Percentiles rank a stretch among this genome's conserved stretches.
phyloP scores from a whole-genome alignment of 495 filamentous ascomycete genomes.

The Penicillium goetzii region DNA sequence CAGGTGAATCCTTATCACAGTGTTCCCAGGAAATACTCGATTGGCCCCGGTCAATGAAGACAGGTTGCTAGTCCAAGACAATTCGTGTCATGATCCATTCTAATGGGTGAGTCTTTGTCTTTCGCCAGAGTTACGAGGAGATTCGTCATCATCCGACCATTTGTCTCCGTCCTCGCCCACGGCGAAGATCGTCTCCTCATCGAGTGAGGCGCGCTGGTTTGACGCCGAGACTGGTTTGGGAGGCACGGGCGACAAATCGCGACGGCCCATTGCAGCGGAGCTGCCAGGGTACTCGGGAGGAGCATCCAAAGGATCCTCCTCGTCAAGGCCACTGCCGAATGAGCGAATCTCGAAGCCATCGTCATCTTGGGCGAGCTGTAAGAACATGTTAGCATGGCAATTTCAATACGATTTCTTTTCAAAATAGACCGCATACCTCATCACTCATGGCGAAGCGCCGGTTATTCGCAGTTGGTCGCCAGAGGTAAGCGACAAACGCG shows the following conservation, averaged over 20 bases:
- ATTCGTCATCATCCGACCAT: conserved; percentile 67
- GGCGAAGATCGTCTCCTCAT: conserved; percentile 93
- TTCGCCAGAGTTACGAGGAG: conserved; percentile 59
- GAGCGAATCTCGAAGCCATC: conserved; percentile 97
- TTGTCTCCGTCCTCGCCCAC: conserved; percentile 80
- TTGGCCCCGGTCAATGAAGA: not conserved
- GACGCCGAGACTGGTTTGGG: conserved; percentile 55
- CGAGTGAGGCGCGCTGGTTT: conserved; percentile 67
- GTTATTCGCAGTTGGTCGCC: conserved; percentile 96
- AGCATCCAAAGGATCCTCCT: conserved; percentile 55
- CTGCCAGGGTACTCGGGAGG: conserved; percentile 41
- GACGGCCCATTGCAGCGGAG: conserved; percentile 34
- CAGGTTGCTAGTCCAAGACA: not conserved
- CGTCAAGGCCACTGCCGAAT: conserved; percentile 81
- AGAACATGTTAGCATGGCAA: conserved; percentile 32
- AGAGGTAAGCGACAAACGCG: conserved; percentile 91
- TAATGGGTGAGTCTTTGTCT: conserved; percentile 62
- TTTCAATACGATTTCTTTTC: not conserved
- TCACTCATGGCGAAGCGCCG: conserved; percentile 98
- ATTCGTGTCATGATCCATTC: not conserved
- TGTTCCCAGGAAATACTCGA: conserved; percentile 4
- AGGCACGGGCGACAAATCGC: conserved; percentile 54
- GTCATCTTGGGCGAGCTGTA: conserved; percentile 90
- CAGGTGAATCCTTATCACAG: not conserved
- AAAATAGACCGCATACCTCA: conserved; percentile 60